Percentiles rank a stretch among this genome's conserved stretches.
These are phyloP conservation scores for Geoglossum glabrum DNA, from an alignment of 495 filamentous ascomycete genomes.

Conservation along the genomic window DNA sequence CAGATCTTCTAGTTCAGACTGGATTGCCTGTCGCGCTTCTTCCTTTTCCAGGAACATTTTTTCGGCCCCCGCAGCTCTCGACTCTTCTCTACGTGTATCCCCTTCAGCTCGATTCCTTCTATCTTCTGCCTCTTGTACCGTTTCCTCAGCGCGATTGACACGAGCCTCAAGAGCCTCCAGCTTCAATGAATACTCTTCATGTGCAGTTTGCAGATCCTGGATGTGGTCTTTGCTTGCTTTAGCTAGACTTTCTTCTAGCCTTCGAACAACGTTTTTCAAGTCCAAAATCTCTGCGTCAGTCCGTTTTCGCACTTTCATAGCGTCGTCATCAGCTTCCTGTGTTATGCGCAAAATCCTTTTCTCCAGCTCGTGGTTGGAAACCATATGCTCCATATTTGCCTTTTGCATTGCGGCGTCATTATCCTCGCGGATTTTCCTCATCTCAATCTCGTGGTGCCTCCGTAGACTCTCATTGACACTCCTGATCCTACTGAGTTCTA, in stretches of 20 bases:
- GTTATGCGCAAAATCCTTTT: slow-evolving; percentile 26
- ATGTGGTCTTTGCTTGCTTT: slow-evolving; percentile 32
- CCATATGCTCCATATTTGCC: slow-evolving; percentile 26
- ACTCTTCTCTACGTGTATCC: slow-evolving; percentile 5
- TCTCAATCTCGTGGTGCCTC: slow-evolving; percentile 41
- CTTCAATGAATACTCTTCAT: slow-evolving; percentile 32
- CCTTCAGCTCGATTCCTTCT: slow-evolving; percentile 13
- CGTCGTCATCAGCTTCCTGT: slow-evolving; percentile 29
- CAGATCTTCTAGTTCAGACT: slow-evolving; percentile 64
- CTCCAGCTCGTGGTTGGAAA: slow-evolving; percentile 13
- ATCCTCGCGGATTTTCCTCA: slow-evolving; percentile 13
- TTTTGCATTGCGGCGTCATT: slow-evolving; percentile 16
- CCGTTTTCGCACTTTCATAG: slow-evolving; percentile 24
- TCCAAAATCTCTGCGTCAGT: slow-evolving; percentile 44
- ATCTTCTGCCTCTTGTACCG: slow-evolving; percentile 19
- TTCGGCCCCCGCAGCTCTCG: slow-evolving; percentile 17
- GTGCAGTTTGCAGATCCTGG: slow-evolving; percentile 36
- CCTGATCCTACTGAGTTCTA: slow-evolving; percentile 43
- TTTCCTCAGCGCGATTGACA: slow-evolving; percentile 20
- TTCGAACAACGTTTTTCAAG: slow-evolving; percentile 35
- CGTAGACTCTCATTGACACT: slow-evolving; percentile 53
- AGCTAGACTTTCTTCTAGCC: slow-evolving; percentile 38
- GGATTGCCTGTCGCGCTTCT: slow-evolving; percentile 40
- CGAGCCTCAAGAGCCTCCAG: slow-evolving; percentile 24
- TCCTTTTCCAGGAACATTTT: slow-evolving; percentile 25